Percentiles rank a stretch among this genome's conserved stretches.
Conservation (phyloP, 2,329 filamentous ascomycete genomes). For the Calonectria fujianensis region DNA sequence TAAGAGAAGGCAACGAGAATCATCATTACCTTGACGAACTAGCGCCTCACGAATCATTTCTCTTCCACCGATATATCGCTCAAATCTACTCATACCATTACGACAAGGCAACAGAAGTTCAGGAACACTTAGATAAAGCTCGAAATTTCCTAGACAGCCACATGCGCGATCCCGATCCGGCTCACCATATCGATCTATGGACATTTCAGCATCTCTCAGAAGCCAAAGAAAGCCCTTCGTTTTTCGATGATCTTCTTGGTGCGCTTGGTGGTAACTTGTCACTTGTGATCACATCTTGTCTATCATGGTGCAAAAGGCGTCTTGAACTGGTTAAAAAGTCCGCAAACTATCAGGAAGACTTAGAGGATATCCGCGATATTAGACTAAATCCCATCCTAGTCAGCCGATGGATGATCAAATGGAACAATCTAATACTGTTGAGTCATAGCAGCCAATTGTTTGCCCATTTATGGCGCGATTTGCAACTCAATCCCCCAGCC, state of each 20-base stretch:
- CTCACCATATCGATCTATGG: constrained; percentile 6
- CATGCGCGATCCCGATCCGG: not conserved
- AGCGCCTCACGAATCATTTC: constrained; percentile 16
- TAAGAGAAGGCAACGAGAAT: too few relatives aligned
- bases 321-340: not conserved
- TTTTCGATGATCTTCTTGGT: not conserved
- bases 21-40: not conserved
- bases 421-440: constrained; percentile 1
- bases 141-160: not conserved
- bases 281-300: not conserved
- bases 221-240: not conserved
- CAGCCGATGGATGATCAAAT: not conserved
- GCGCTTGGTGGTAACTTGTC: not conserved
- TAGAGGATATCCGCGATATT: not conserved
- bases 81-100: not conserved
- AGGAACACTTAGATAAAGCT: constrained; percentile 23
- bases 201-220: constrained; percentile 12
- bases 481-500: constrained; percentile 13
- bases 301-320: constrained; percentile 21
- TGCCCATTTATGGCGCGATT: constrained; percentile 12
- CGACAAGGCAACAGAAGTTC: constrained; percentile 7
- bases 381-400: not conserved
- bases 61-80: constrained; percentile 7
- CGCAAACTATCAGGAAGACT: too few relatives aligned
- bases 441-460: constrained; percentile 11